Conservation (phyloP, 2,329 filamentous ascomycete species). For the Lasiodiplodia sp. region DNA sequence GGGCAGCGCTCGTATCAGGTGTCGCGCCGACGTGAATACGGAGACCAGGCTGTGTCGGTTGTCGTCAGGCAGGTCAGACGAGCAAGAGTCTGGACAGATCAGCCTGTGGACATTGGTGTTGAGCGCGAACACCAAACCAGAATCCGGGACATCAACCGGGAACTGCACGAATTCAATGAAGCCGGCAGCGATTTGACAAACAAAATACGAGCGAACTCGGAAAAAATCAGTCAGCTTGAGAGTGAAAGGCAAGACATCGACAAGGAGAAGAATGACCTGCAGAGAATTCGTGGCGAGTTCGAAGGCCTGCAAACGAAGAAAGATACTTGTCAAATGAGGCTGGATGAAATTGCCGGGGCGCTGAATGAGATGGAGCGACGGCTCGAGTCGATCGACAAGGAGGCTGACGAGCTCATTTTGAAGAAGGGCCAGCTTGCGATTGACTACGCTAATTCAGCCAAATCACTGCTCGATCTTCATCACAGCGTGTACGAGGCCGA, state of each 20-base stretch:
- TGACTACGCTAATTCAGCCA: conserved; percentile 66
- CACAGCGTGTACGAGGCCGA: conserved; percentile 72
- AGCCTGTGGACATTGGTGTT: conserved; percentile 72
- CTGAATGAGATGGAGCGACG: neutral
- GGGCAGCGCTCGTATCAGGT: conserved; percentile 70
- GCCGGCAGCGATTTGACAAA: conserved; percentile 53
- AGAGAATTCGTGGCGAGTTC: conserved; percentile 71
- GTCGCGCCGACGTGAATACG: conserved; percentile 80
- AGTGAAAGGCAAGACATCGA: conserved; percentile 51
- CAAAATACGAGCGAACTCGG: conserved; percentile 40
- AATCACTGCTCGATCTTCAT: conserved; percentile 67
- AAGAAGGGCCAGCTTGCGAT: conserved; percentile 48
- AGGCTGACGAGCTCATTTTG: conserved; percentile 37
- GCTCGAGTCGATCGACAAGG: conserved; percentile 17
- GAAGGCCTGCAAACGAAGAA: conserved; percentile 74
- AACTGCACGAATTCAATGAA: conserved; percentile 48
- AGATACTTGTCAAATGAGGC: conserved; percentile 29
- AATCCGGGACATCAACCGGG: conserved; percentile 52
- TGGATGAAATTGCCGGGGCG: conserved; percentile 29
- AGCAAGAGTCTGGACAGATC: conserved; percentile 77
- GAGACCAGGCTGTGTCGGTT: conserved; percentile 78
- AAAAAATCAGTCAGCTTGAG: conserved; percentile 35
- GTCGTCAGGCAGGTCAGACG: conserved; percentile 65
- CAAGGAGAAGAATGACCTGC: conserved; percentile 70
- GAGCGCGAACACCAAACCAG: conserved; percentile 67